A percentile compares a stretch with the other conserved stretches of the same genome.
These are phyloP conservation scores for Sporothrix protearum DNA, from an alignment of 2,329 filamentous ascomycete species.

Conservation along the genomic window DNA sequence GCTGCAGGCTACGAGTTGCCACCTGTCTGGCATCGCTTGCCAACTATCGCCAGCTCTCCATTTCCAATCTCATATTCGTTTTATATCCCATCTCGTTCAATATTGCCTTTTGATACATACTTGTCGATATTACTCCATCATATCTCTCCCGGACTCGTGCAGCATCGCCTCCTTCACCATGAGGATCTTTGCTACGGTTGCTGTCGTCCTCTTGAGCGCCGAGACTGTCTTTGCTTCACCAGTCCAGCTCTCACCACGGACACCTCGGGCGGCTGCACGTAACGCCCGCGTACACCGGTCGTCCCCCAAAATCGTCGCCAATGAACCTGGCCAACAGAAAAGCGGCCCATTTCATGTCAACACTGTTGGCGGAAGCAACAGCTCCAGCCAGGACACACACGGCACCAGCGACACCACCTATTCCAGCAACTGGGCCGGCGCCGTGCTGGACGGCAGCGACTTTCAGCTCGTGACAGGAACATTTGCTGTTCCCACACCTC, in stretches of 20 bases:
- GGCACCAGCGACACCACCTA: conserved; percentile 33
- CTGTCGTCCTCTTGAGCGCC: conserved; percentile 34
- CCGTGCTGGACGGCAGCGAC: conserved; percentile 24
- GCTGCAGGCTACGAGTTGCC: neutral
- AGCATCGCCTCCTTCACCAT: conserved; percentile 34
- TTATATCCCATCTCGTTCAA: neutral
- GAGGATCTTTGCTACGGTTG: conserved; percentile 48
- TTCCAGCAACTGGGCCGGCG: conserved; percentile 42
- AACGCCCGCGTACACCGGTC: conserved; percentile 29
- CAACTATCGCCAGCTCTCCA: neutral
- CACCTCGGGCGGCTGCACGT: conserved; percentile 34
- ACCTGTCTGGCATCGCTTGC: neutral
- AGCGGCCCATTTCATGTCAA: neutral
- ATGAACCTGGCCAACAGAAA: conserved; percentile 26
- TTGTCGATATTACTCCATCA: neutral
- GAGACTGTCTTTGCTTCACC: conserved; percentile 45
- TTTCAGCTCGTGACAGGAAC: conserved; percentile 29
- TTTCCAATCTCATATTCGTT: neutral
- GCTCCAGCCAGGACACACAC: neutral
- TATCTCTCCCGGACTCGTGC: neutral
- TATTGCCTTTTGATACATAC: too few species aligned
- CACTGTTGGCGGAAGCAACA: conserved; percentile 31
- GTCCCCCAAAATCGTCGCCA: neutral
- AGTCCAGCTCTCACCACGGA: conserved; percentile 41
- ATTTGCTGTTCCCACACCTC: conserved; percentile 33